phyloP scores from a whole-genome alignment of 805 yeast genomes.

The Yarrowia sp. region DNA sequence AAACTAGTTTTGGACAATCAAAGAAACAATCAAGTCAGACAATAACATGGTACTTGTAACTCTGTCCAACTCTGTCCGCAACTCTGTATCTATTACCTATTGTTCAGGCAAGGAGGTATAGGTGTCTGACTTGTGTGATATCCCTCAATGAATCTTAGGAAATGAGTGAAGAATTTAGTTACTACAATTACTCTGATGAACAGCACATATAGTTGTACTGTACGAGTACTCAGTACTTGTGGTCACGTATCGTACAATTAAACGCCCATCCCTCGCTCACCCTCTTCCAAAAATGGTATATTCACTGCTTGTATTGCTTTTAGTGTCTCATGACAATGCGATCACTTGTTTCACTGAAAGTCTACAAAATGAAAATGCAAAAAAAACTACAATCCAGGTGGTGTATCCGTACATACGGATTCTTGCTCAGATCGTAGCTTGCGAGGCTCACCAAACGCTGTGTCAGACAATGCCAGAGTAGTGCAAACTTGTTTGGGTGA shows the following conservation, averaged over 20 bases:
- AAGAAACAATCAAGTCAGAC: too few relatives aligned
- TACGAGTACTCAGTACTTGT: not conserved
- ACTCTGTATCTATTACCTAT: conserved; percentile 10
- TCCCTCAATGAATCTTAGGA: not conserved
- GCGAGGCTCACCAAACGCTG: too few relatives aligned
- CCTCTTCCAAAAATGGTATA: conserved; percentile 5
- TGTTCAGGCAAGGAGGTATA: not conserved
- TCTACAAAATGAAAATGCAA: not conserved
- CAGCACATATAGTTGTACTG: not conserved
- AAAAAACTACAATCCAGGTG: too few relatives aligned
- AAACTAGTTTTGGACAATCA: too few relatives aligned
- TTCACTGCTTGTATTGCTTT: conserved; percentile 15
- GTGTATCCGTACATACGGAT: not conserved
- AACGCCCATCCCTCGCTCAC: too few relatives aligned
- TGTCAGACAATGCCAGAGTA: too few relatives aligned
- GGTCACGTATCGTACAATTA: too few relatives aligned
- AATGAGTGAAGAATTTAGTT: too few relatives aligned
- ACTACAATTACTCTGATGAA: too few relatives aligned
- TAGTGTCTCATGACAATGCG: conserved; percentile 24
- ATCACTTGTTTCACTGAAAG: conserved; percentile 6
- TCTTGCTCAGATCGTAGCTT: too few relatives aligned
- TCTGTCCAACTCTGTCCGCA: not conserved
- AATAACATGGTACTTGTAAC: too few relatives aligned
- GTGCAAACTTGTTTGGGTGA: too few relatives aligned
- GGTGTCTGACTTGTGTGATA: not conserved